phyloP scores from a whole-genome alignment of 2,329 filamentous ascomycete species.

The Ophiosphaerella narmari region DNA sequence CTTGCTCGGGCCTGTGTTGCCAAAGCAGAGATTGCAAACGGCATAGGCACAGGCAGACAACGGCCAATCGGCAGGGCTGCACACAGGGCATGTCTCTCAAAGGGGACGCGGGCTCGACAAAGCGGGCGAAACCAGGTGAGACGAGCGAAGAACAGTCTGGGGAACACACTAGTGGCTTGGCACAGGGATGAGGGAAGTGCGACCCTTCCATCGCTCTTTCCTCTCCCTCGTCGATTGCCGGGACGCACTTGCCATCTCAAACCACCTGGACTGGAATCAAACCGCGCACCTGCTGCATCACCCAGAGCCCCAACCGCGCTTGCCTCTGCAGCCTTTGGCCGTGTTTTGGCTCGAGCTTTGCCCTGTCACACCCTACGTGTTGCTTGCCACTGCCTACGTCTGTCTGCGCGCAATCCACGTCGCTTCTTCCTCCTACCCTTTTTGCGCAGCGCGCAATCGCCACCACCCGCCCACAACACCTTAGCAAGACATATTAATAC shows the following conservation, averaged over 20 bases:
- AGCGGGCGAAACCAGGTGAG: background rate
- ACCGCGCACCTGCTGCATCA: no score
- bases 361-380: constrained; percentile 10
- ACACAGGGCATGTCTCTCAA: background rate
- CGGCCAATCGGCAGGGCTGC: constrained; percentile 17
- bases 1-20: constrained; percentile 11
- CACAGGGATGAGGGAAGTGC: constrained; percentile 5
- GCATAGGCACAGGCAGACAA: background rate
- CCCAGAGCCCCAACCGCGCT: no score
- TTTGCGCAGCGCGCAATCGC: constrained; percentile 35
- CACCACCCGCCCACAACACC: constrained; percentile 10
- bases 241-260: background rate
- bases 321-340: constrained; percentile 5
- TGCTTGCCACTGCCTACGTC: background rate
- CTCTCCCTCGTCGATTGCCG: background rate
- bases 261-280: background rate
- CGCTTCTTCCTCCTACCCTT: constrained; percentile 15
- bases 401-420: constrained; percentile 19
- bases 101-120: background rate
- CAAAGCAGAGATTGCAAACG: background rate
- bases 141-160: background rate
- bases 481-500: constrained; percentile 12
- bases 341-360: constrained; percentile 8
- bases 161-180: background rate
- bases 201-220: background rate